These are phyloP conservation scores for Exophiala dermatitidis DNA, from an alignment of 2,329 filamentous ascomycete genomes.

Conservation along the genomic window DNA sequence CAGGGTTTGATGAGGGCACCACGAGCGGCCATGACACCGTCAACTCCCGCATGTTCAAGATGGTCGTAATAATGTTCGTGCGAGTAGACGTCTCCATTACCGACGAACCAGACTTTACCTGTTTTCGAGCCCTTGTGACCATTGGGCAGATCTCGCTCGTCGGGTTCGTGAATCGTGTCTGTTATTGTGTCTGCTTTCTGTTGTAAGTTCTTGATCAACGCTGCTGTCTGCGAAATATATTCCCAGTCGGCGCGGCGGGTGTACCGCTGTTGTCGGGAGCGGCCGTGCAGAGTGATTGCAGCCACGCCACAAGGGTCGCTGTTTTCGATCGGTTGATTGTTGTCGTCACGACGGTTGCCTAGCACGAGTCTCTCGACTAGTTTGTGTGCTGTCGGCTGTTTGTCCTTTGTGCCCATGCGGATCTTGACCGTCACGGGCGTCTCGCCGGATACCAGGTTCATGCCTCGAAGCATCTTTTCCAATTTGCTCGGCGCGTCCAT, in stretches of 20 bases:
- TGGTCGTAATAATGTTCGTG: slow-evolving; percentile 79
- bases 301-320: slow-evolving; percentile 76
- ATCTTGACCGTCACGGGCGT: slow-evolving; percentile 94
- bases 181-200: slow-evolving; percentile 56
- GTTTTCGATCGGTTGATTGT: not conserved
- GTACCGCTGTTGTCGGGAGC: slow-evolving; percentile 90
- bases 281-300: slow-evolving; percentile 90
- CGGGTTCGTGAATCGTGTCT: slow-evolving; percentile 72
- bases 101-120: slow-evolving; percentile 78
- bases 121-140: slow-evolving; percentile 34
- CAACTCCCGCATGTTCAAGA: slow-evolving; percentile 69
- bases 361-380: slow-evolving; percentile 76
- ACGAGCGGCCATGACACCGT: slow-evolving; percentile 94
- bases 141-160: slow-evolving; percentile 62
- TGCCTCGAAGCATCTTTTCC: slow-evolving; percentile 89
- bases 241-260: slow-evolving; percentile 86
- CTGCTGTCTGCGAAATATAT: slow-evolving; percentile 86
- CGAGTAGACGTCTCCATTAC: slow-evolving; percentile 94
- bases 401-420: slow-evolving; percentile 78
- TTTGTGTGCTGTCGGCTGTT: slow-evolving; percentile 69
- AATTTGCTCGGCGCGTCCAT: slow-evolving; percentile 83
- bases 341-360: slow-evolving; percentile 38
- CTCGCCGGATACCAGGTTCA: slow-evolving; percentile 87
- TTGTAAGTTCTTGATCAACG: slow-evolving; percentile 74
- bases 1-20: slow-evolving; percentile 96